Evolutionary conservation across 768 basidiomycete species (phyloP).

Genomic region (Aureoboletus auriporus): DNA sequence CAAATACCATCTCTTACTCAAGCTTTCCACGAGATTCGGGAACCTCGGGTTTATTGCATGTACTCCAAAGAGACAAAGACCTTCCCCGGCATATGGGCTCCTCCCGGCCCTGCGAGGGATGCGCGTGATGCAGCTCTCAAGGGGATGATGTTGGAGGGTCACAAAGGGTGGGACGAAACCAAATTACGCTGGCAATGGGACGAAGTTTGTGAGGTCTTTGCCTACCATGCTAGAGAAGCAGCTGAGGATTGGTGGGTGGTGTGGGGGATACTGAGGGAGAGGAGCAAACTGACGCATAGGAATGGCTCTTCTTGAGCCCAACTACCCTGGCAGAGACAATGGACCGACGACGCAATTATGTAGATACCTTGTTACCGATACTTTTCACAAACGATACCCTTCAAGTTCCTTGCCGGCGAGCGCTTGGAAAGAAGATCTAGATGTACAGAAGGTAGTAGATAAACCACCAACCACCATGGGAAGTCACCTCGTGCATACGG

Average conservation of each 20-base stretch:
- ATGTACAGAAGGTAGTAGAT: too few species aligned
- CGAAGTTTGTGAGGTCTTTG: slow-evolving; percentile 48
- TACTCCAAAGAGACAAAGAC: slow-evolving; percentile 43
- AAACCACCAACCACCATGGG: too few species aligned
- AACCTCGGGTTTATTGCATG: slow-evolving; percentile 41
- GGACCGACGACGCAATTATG: background rate
- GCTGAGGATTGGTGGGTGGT: slow-evolving; percentile 70
- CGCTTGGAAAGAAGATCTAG: too few species aligned
- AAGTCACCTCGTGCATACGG: too few species aligned
- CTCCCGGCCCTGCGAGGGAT: slow-evolving; percentile 43
- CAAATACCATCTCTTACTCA: slow-evolving; percentile 49
- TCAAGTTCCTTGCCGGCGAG: too few species aligned
- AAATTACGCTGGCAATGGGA: slow-evolving; percentile 52
- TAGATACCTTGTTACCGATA: background rate
- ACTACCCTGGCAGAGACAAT: slow-evolving; percentile 3
- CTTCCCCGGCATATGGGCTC: slow-evolving; percentile 38
- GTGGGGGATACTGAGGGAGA: slow-evolving; percentile 48
- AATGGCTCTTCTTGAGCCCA: background rate
- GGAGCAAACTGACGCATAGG: slow-evolving; percentile 21
- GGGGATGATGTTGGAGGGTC: slow-evolving; percentile 22
- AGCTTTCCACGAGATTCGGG: slow-evolving; percentile 62
- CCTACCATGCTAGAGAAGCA: slow-evolving; percentile 52
- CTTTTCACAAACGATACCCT: too few species aligned
- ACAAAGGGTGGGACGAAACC: slow-evolving; percentile 45
- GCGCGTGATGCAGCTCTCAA: slow-evolving; percentile 38